These are phyloP conservation scores for Cornus controversa DNA, from an alignment of 148 eudicot species.

Conservation along the genomic window DNA sequence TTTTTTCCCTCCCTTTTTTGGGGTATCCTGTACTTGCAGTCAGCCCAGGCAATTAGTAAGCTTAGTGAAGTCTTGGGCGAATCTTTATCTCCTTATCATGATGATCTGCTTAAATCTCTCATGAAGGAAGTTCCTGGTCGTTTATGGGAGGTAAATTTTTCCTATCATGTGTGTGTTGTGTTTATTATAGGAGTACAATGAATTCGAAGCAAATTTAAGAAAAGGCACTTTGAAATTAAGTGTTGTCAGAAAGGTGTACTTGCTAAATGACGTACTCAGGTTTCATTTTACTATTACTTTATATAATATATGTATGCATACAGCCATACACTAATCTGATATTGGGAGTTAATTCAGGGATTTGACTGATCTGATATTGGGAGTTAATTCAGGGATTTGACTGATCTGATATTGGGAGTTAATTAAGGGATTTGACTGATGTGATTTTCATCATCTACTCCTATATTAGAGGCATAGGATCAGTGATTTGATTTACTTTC, in stretches of 20 bases:
- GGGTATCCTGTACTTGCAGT: slow-evolving; percentile 44
- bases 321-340: too few species aligned
- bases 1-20: background rate
- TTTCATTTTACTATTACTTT: background rate
- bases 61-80: slow-evolving; percentile 82
- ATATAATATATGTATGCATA: background rate
- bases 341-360: too few species aligned
- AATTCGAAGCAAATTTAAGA: background rate
- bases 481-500: too few species aligned
- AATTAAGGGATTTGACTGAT: too few species aligned
- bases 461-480: too few species aligned
- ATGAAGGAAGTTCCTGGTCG: slow-evolving; percentile 94
- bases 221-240: background rate
- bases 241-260: background rate
- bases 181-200: background rate
- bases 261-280: background rate
- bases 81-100: slow-evolving; percentile 57
- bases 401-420: too few species aligned
- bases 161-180: background rate
- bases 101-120: slow-evolving; percentile 62
- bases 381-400: too few species aligned
- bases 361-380: too few species aligned
- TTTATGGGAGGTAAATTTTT: slow-evolving; percentile 78
- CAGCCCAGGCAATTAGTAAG: slow-evolving; percentile 74
- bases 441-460: too few species aligned